A percentile compares a stretch with the other conserved stretches of the same genome.
Conservation (phyloP, 2,329 filamentous ascomycete genomes). For the Aspergillus ustus region DNA sequence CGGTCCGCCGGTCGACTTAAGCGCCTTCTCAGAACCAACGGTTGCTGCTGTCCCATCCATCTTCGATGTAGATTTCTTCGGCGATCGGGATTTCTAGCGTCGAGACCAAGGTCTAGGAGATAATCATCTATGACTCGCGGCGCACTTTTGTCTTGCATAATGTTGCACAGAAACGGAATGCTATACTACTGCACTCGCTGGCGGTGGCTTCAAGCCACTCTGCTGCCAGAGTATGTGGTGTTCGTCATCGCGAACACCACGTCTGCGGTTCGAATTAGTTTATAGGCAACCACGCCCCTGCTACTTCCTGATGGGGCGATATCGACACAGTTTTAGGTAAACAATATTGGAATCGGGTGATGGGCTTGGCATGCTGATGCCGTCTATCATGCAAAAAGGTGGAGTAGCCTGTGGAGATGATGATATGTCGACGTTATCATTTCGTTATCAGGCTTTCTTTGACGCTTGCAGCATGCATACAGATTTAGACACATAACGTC, state of each 20-base stretch:
- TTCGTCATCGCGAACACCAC: not conserved
- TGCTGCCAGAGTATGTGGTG: not conserved
- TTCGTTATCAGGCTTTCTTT: not conserved
- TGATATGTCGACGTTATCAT: not conserved
- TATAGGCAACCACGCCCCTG: not conserved
- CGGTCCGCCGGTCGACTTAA: conserved; percentile 27
- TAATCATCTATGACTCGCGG: not conserved
- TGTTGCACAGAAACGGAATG: not conserved
- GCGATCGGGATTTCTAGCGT: not conserved
- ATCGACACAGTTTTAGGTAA: not conserved
- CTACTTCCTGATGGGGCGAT: not conserved
- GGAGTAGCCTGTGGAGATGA: not conserved
- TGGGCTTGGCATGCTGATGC: not conserved
- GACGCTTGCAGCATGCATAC: not conserved
- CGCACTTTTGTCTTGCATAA: conserved; percentile 12
- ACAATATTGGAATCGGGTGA: not conserved
- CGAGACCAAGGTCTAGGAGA: not conserved
- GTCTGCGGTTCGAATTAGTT: not conserved
- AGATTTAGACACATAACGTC: not conserved
- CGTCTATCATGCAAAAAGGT: not conserved
- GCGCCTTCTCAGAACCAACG: conserved; percentile 20
- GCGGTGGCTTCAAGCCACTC: not conserved
- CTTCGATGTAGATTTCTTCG: conserved; percentile 3
- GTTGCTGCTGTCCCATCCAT: not conserved
- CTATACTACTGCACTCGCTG: not conserved